phyloP scores from a whole-genome alignment of 345 rosid species.

The Salix brachista region DNA sequence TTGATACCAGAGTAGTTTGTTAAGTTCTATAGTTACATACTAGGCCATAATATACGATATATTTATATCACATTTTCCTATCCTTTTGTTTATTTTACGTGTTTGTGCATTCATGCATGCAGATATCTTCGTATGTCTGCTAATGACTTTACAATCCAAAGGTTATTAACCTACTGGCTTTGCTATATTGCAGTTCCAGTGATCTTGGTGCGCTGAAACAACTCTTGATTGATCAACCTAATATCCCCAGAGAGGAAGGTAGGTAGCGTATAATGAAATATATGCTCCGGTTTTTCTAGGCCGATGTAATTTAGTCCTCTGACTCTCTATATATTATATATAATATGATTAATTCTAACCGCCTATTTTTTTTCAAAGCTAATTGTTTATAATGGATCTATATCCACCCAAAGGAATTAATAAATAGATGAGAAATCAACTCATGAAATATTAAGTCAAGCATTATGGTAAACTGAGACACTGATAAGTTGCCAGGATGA shows the following conservation, averaged over 20 bases:
- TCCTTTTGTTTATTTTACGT: neutral
- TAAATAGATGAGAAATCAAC: no score
- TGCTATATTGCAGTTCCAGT: conserved; percentile 38
- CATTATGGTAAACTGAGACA: neutral
- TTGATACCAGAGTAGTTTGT: neutral
- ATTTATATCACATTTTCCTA: neutral
- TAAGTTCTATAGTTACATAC: neutral
- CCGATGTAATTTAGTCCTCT: neutral
- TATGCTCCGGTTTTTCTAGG: neutral
- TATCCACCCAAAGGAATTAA: neutral
- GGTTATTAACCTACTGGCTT: neutral
- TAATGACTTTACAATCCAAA: neutral
- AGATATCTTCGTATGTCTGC: no score
- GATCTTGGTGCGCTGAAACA: conserved; percentile 60
- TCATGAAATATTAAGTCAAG: neutral
- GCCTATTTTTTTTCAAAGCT: neutral
- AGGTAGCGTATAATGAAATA: neutral
- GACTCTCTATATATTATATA: neutral
- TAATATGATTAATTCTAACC: no score
- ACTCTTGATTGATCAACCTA: conserved; percentile 79
- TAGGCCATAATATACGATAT: neutral
- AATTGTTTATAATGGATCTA: neutral
- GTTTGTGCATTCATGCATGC: neutral
- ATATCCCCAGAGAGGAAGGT: conserved; percentile 76
- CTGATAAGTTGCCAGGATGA: neutral